A percentile compares a stretch with the other conserved stretches of the same genome.
phyloP scores from a whole-genome alignment of 768 basidiomycete genomes.

The Leucocoprinus birnbaumii region DNA sequence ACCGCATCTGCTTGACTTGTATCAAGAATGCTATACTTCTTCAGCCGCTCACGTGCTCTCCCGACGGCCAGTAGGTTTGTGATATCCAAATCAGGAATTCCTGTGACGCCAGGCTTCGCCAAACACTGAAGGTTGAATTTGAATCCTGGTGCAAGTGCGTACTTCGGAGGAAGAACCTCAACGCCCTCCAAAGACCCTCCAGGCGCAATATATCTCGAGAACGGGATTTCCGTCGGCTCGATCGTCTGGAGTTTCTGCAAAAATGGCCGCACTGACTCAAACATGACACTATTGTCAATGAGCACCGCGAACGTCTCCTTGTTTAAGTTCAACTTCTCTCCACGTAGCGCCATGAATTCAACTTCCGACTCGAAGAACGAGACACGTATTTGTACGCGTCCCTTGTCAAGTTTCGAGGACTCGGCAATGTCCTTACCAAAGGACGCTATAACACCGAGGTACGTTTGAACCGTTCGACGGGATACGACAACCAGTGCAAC shows the following conservation, averaged over 20 bases:
- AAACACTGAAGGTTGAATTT: conserved; percentile 51
- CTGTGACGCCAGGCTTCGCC: conserved; percentile 35
- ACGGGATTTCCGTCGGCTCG: conserved; percentile 58
- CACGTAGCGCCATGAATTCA: conserved; percentile 41
- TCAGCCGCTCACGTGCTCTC: conserved; percentile 44
- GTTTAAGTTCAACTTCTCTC: conserved; percentile 17
- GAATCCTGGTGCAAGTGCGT: conserved; percentile 44
- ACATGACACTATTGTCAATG: conserved; percentile 20
- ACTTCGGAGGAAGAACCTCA: conserved; percentile 24
- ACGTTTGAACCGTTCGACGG: conserved; percentile 31
- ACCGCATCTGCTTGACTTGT: conserved; percentile 71
- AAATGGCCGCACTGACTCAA: conserved; percentile 66
- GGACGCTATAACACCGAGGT: conserved; percentile 53
- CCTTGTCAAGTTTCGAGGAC: conserved; percentile 29
- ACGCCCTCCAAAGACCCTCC: conserved; percentile 27
- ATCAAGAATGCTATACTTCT: conserved; percentile 52
- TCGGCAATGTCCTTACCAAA: conserved; percentile 41
- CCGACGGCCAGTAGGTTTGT: conserved; percentile 40
- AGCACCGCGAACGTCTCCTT: conserved; percentile 30
- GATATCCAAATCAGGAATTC: conserved; percentile 32
- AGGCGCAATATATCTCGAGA: conserved; percentile 50
- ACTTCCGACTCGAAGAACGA: conserved; percentile 63
- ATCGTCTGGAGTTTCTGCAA: conserved; percentile 49
- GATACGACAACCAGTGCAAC: conserved; percentile 56
- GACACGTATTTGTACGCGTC: conserved; percentile 45